phyloP scores from a whole-genome alignment of 116 monocot species.

The Thalassia testudinum region DNA sequence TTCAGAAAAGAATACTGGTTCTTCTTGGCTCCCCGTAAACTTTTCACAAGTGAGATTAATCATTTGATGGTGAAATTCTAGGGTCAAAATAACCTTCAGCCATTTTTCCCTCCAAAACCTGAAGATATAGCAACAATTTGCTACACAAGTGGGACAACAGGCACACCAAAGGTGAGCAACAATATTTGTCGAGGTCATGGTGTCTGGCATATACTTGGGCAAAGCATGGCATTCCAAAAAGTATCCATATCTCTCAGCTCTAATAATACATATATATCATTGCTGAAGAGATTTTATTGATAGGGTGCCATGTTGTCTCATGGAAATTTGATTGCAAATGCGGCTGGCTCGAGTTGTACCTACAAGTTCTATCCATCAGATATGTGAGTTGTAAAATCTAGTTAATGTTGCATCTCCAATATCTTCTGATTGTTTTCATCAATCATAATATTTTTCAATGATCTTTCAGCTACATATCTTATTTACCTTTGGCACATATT shows the following conservation, averaged over 20 bases:
- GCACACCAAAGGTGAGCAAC: constrained; percentile 77
- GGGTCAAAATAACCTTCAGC: constrained; percentile 58
- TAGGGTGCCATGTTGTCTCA: constrained; percentile 82
- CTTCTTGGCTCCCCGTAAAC: too few species aligned
- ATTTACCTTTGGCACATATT: constrained; percentile 96
- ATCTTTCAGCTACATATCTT: constrained; percentile 77
- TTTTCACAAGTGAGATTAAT: too few species aligned
- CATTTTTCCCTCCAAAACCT: constrained; percentile 79
- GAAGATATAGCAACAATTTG: constrained; percentile 93
- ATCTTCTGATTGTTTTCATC: too few species aligned
- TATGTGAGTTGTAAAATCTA: constrained; percentile 48
- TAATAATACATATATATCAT: too few species aligned
- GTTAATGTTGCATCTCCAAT: too few species aligned
- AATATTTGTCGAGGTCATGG: not conserved
- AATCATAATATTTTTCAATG: too few species aligned
- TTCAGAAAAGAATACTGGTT: too few species aligned
- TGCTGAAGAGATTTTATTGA: too few species aligned
- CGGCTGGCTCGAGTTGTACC: constrained; percentile 33
- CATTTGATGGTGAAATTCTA: too few species aligned
- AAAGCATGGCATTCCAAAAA: too few species aligned
- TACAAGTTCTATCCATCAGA: constrained; percentile 53
- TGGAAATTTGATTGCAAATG: constrained; percentile 83
- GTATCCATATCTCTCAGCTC: too few species aligned
- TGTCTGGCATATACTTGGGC: too few species aligned
- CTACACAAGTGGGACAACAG: constrained; percentile 99